These are phyloP conservation scores for Kurtzmaniella natalensis DNA, from an alignment of 1,139 yeast genomes.

Conservation along the genomic window DNA sequence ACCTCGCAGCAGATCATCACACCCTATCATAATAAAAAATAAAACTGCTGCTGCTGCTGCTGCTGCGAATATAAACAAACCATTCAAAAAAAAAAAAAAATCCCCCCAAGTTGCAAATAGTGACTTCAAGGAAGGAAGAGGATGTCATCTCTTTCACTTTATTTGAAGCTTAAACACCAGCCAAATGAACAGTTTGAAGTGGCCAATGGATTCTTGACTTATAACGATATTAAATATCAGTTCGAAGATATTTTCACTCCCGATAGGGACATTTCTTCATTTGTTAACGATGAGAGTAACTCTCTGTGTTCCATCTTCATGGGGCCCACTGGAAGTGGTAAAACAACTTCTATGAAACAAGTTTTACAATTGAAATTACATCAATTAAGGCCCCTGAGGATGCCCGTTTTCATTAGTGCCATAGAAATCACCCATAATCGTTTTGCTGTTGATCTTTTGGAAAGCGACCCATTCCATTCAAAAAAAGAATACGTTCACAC, in stretches of 20 bases:
- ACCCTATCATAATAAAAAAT: too few relatives aligned
- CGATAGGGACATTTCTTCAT: conserved; percentile 11
- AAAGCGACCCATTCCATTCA: conserved; percentile 7
- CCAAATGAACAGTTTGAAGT: conserved; percentile 6
- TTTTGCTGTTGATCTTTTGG: conserved; percentile 24
- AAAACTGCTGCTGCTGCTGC: conserved; percentile 1
- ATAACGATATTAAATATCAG: conserved; percentile 18
- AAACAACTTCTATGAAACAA: conserved; percentile 24
- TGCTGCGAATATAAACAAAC: too few relatives aligned
- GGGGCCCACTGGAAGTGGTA: conserved; percentile 35
- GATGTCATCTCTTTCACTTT: conserved; percentile 18
- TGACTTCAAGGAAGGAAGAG: too few relatives aligned
- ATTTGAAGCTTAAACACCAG: conserved; percentile 20
- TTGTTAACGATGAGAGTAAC: conserved; percentile 5
- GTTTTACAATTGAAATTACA: conserved; percentile 11
- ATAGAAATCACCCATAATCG: conserved; percentile 28
- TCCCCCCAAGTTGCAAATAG: background rate
- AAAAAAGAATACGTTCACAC: conserved; percentile 4
- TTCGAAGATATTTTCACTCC: conserved; percentile 16
- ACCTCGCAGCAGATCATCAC: too few relatives aligned
- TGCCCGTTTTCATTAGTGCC: conserved; percentile 19
- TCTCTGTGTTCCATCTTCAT: conserved; percentile 21
- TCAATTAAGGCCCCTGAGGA: conserved; percentile 4
- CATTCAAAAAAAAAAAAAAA: background rate
- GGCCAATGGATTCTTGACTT: conserved; percentile 15